Evolutionary conservation across 2,329 filamentous ascomycete genomes (phyloP), one percentile per base, ranked within the genome.

Genomic region (Nectriaceae sp.): DNA sequence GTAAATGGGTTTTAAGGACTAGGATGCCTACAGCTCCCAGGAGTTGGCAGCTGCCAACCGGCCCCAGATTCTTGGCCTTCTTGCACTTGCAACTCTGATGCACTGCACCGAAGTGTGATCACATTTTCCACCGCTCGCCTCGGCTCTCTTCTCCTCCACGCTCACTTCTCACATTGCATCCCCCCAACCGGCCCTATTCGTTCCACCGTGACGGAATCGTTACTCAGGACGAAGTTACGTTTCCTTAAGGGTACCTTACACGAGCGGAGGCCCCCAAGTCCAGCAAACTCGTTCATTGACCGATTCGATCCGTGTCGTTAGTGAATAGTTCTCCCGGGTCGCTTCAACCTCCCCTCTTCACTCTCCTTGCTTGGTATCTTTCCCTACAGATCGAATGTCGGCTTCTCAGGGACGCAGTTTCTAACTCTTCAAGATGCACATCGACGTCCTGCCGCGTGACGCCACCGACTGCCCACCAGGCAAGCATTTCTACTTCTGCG

Each of bases 401-500:
- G 6, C 24, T 6, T 6, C 13, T 13, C 6, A 29, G 24, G 24
- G 13, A 13, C 24, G 24, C 24, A 13, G n/a, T n/a, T n/a, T 29
- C 6, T 13, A 29, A 6, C 24, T 29, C 24, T 6, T 13, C 24
- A 29, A 29, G 24, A 62, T 62, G 59, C 22, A 49, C 40, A 42
- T 40, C 38, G 35, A 46, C 22, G 16, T 46, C n/a, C 37, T 53
- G 38, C 44, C 39, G 26, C 42, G 42, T 21, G 39, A 45, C 22
- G 41, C 35, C 24, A 50, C 15, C 11, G 40, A 43, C 40, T 75
- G 74, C 40, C 50, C 61, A 5, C 3, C 47, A 6, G 66, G 64
- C 48, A 55, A 54, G 18, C 24, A 42, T 22, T 76, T 65, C 52
- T 78, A 73, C 53, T 42, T 50, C 20, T 80, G 75, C 53, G 49